phyloP scores from a whole-genome alignment of 129 eudicot species.

The Pulicaria dysenterica region DNA sequence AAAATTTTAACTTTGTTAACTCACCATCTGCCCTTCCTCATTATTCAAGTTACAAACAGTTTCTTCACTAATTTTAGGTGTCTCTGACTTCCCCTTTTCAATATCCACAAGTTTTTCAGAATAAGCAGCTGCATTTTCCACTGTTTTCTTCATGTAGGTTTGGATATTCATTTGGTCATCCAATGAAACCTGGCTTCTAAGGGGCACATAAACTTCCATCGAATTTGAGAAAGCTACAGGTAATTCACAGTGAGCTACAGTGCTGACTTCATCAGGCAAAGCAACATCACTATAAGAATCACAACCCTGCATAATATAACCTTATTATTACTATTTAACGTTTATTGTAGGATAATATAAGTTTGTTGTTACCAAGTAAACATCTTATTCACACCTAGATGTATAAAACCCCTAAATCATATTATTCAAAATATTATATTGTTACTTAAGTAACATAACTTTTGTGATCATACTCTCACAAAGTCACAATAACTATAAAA shows the following conservation, averaged over 20 bases:
- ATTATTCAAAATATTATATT: too few relatives aligned
- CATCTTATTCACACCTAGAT: background rate
- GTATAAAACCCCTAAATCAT: too few relatives aligned
- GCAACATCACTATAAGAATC: constrained; percentile 40
- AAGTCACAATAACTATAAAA: too few relatives aligned
- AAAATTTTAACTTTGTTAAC: constrained; percentile 25
- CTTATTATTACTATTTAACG: background rate
- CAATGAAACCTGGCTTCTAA: constrained; percentile 43
- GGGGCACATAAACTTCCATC: constrained; percentile 38
- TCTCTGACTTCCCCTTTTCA: constrained; percentile 64
- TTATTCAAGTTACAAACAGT: constrained; percentile 38
- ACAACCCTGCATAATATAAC: constrained; percentile 50
- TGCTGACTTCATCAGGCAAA: constrained; percentile 51
- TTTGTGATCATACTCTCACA: too few relatives aligned
- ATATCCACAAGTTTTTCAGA: constrained; percentile 49
- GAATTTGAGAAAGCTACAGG: constrained; percentile 37
- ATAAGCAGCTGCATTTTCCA: constrained; percentile 43
- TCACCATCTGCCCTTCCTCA: constrained; percentile 56
- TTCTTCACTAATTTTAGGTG: constrained; percentile 42
- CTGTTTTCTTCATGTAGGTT: constrained; percentile 34
- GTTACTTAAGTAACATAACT: too few relatives aligned
- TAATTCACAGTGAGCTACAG: constrained; percentile 37
- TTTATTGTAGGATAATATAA: background rate
- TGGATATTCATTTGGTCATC: constrained; percentile 38
- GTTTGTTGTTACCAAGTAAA: background rate